Evolutionary conservation across 306 rosid genomes (phyloP).

Genomic region (Trichosanthes truncata): DNA sequence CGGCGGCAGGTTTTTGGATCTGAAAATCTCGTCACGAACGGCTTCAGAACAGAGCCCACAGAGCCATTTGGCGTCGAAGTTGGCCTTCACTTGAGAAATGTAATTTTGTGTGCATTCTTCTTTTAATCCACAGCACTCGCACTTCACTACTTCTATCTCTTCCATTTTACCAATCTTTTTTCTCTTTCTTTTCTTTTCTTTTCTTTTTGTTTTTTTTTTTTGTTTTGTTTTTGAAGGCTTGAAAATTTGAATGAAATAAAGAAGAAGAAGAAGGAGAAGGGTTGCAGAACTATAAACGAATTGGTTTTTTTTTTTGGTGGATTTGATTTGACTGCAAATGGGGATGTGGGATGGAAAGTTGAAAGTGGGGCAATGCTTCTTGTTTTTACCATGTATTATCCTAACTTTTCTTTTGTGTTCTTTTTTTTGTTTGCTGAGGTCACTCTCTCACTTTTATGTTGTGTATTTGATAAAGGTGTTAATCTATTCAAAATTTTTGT

Average conservation of each 20-base stretch:
- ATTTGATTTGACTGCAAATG: too few relatives aligned
- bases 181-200: neutral
- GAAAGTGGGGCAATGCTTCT: neutral
- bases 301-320: too few relatives aligned
- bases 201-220: neutral
- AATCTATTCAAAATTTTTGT: too few relatives aligned
- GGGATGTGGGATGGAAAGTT: neutral
- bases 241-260: too few relatives aligned
- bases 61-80: conserved; percentile 80
- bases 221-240: too few relatives aligned
- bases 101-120: conserved; percentile 95
- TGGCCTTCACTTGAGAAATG: conserved; percentile 51
- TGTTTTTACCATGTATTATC: too few relatives aligned
- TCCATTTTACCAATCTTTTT: conserved; percentile 32
- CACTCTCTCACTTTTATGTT: too few relatives aligned
- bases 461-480: too few relatives aligned
- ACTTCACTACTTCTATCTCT: conserved; percentile 79
- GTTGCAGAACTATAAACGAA: too few relatives aligned
- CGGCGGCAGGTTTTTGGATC: conserved; percentile 36
- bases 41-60: conserved; percentile 98
- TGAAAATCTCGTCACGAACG: conserved; percentile 65
- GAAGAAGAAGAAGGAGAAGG: neutral
- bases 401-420: too few relatives aligned
- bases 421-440: too few relatives aligned
- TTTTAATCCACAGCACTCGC: conserved; percentile 90